These are phyloP conservation scores for Yamadazyma endophytica DNA, from an alignment of 805 yeast species.

Conservation along the genomic window DNA sequence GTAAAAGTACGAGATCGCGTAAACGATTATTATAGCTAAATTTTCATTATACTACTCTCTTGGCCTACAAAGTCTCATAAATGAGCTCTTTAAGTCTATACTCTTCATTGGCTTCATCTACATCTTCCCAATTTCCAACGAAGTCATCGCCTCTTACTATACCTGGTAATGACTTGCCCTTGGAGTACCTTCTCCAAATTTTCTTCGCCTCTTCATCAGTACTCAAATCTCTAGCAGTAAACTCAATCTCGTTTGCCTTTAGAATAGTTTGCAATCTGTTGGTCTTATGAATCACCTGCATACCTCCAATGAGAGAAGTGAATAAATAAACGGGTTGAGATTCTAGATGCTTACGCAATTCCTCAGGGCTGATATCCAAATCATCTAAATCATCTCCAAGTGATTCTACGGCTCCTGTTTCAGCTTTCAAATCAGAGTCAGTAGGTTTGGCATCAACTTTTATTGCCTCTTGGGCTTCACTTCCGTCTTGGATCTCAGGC, in stretches of 20 bases:
- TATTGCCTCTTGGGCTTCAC: neutral
- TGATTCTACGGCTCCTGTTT: neutral
- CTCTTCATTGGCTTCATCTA: slow-evolving; percentile 83
- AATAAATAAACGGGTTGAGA: slow-evolving; percentile 66
- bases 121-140: slow-evolving; percentile 81
- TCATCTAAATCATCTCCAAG: slow-evolving; percentile 21
- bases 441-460: neutral
- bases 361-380: slow-evolving; percentile 37
- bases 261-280: slow-evolving; percentile 71
- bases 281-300: slow-evolving; percentile 73
- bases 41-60: no score
- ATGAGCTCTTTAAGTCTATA: slow-evolving; percentile 60
- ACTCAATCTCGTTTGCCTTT: slow-evolving; percentile 66
- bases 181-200: slow-evolving; percentile 73
- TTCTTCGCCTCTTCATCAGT: slow-evolving; percentile 83
- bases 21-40: no score
- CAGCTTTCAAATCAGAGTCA: neutral
- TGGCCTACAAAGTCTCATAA: slow-evolving; percentile 58
- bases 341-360: slow-evolving; percentile 38
- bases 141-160: slow-evolving; percentile 77
- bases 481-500: neutral
- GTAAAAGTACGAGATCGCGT: no score
- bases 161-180: slow-evolving; percentile 78
- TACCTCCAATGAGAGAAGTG: slow-evolving; percentile 87
- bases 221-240: slow-evolving; percentile 72